Evolutionary conservation across 2,329 filamentous ascomycete species (phyloP), one percentile per base, ranked within the genome.

Genomic region (Calonectria crousiana): DNA sequence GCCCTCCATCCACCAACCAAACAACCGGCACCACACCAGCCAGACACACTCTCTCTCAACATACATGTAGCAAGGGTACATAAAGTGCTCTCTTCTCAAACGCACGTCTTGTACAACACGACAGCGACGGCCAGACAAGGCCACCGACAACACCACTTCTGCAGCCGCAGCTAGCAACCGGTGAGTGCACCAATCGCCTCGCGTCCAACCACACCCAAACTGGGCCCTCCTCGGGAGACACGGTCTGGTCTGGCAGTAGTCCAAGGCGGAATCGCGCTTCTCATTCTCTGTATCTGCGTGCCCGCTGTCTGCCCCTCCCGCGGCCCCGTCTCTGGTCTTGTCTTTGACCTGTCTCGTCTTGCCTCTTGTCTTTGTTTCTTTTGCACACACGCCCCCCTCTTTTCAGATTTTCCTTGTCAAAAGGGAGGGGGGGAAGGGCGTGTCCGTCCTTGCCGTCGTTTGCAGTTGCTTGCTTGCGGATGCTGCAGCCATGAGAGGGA

Each of bases 121-220:
- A 69, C 53, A 41, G 14, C 56, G 34, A 68, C 67, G 36, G 53
- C 51, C 67, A 47, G 30, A 67, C 36, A 60, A 73, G 49, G 32
- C 56, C 71, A 73, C 49, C 47, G 67, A 73, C 71, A 69, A 73
- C 71, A 73, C 71, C 71, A 67, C 60, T 51, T 69, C 71, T 73
- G 71, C 71, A 73, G 71, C 58, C 36, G 58, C 58, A 56, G 56
- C 67, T 64, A 53, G 53, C 49, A 70, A 49, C 38, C 58, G 36
- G 60, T 53, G 62, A 51, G n/a, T 60, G 30, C 58, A 58, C 71
- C 71, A 73, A 62, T 73, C 51, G 67, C 60, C 67, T 32, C 49
- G 32, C 52, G 41, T 52, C 58, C 66, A 64, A 73, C 38, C 56
- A 58, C 71, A 52, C 58, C 41, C 65, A 60, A 51, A 69, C 66